Conservation (phyloP, 1,284 basidiomycete species). For the Trametes versicolor region DNA sequence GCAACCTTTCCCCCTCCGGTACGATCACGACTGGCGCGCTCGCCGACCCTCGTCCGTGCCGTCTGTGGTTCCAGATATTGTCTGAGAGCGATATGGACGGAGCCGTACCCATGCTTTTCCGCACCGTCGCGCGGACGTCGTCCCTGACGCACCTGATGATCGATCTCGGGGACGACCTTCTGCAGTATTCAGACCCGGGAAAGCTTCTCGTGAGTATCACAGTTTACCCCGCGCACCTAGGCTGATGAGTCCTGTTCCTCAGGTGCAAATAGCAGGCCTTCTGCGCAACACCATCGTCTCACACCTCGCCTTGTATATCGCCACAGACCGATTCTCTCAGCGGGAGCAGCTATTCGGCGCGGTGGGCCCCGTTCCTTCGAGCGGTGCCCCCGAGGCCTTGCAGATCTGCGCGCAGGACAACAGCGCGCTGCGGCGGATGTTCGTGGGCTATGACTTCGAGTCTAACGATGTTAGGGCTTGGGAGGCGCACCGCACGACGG, state of each 20-base stretch:
- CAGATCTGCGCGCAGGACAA: not conserved
- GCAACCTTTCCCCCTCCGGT: not conserved
- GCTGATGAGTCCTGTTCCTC: too few species aligned
- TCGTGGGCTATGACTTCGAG: not conserved
- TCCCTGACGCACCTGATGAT: constrained; percentile 10
- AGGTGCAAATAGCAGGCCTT: not conserved
- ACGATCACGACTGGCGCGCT: not conserved
- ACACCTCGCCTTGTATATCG: not conserved
- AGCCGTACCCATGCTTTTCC: not conserved
- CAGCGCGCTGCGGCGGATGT: not conserved
- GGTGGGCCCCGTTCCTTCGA: not conserved
- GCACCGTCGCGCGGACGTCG: not conserved
- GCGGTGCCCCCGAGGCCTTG: not conserved
- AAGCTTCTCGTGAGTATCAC: constrained; percentile 7
- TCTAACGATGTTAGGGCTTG: not conserved
- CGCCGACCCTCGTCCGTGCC: not conserved
- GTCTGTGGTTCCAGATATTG: not conserved
- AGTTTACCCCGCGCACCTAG: too few species aligned
- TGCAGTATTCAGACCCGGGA: not conserved
- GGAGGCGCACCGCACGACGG: not conserved
- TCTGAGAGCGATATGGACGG: not conserved
- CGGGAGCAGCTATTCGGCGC: not conserved
- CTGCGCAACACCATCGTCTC: not conserved
- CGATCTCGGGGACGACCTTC: not conserved
- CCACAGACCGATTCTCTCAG: not conserved